Conservation (phyloP, 129 eudicot genomes). For the Saussurea involucrata region DNA sequence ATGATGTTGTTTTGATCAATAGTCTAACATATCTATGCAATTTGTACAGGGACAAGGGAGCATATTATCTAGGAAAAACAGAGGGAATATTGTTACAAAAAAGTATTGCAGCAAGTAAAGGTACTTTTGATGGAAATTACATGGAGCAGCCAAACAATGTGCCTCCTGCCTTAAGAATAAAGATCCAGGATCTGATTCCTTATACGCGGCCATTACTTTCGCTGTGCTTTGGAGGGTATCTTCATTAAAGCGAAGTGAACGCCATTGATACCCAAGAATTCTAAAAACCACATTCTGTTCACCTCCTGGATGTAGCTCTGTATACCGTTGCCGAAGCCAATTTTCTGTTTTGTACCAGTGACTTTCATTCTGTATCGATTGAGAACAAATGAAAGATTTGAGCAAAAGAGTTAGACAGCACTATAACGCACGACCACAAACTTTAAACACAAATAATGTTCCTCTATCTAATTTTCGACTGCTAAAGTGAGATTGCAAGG, state of each 20-base stretch:
- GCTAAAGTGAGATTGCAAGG: not conserved
- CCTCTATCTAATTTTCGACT: not conserved
- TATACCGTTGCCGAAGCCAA: slow-evolving; percentile 72
- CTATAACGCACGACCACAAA: not conserved
- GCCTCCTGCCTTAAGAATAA: slow-evolving; percentile 70
- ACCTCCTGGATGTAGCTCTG: slow-evolving; percentile 42
- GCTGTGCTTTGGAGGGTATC: slow-evolving; percentile 85
- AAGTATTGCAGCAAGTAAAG: not conserved
- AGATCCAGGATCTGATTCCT: slow-evolving; percentile 63
- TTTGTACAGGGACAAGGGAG: not conserved
- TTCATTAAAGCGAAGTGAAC: slow-evolving; percentile 78
- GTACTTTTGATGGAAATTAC: slow-evolving; percentile 30
- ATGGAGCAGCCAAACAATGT: slow-evolving; percentile 88
- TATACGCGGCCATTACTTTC: slow-evolving; percentile 72
- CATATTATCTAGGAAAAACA: too few species aligned
- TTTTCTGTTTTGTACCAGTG: slow-evolving; percentile 66
- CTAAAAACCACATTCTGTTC: slow-evolving; percentile 29
- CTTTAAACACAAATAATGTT: not conserved
- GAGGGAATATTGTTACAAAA: too few species aligned
- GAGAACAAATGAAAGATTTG: not conserved
- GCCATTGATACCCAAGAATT: slow-evolving; percentile 85
- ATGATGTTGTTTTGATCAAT: not conserved
- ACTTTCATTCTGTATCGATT: slow-evolving; percentile 39
- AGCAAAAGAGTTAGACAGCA: not conserved
- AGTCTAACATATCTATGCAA: not conserved